A percentile compares a stretch with the other conserved stretches of the same genome.
phyloP scores from a whole-genome alignment of 2,329 filamentous ascomycete genomes.

The Aureobasidium sp. region DNA sequence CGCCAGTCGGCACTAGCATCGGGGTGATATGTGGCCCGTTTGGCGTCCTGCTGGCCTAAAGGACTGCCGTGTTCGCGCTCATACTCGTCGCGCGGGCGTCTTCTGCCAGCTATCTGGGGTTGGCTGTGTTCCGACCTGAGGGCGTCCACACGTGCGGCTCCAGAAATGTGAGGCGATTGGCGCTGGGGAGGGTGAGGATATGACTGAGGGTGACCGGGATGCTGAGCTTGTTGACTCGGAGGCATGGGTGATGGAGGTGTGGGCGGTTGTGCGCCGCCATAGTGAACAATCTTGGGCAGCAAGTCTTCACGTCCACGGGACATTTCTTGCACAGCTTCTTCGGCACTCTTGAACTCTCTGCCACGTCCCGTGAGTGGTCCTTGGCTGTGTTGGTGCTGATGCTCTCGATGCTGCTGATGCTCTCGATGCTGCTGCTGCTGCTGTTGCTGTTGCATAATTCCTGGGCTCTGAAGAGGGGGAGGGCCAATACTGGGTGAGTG shows the following conservation, averaged over 20 bases:
- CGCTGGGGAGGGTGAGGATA: constrained; percentile 14
- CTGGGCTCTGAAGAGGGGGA: constrained; percentile 69
- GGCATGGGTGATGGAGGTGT: constrained; percentile 74
- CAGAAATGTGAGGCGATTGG: constrained; percentile 16
- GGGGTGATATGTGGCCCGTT: constrained; percentile 26
- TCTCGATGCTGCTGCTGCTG: neutral
- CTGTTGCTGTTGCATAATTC: constrained; percentile 49
- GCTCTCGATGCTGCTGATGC: constrained; percentile 33
- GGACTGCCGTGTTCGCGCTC: constrained; percentile 80
- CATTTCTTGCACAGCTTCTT: constrained; percentile 86
- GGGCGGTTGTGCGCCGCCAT: constrained; percentile 86
- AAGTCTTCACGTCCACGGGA: constrained; percentile 88
- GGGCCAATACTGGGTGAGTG: constrained; percentile 43
- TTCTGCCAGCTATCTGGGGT: constrained; percentile 44
- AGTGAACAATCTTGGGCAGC: constrained; percentile 88
- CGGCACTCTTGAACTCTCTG: constrained; percentile 88
- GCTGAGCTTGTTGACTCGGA: constrained; percentile 27
- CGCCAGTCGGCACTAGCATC: constrained; percentile 37
- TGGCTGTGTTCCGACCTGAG: constrained; percentile 15
- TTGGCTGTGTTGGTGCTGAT: constrained; percentile 33
- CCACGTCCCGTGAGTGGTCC: constrained; percentile 50
- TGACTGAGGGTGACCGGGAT: constrained; percentile 7
- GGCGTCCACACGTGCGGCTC: constrained; percentile 14
- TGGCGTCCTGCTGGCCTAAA: constrained; percentile 67
- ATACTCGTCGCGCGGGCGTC: constrained; percentile 81